Evolutionary conservation across 2,329 filamentous ascomycete genomes (phyloP), one percentile per base, ranked within the genome.

Genomic region (Aspergillus amoenus): DNA sequence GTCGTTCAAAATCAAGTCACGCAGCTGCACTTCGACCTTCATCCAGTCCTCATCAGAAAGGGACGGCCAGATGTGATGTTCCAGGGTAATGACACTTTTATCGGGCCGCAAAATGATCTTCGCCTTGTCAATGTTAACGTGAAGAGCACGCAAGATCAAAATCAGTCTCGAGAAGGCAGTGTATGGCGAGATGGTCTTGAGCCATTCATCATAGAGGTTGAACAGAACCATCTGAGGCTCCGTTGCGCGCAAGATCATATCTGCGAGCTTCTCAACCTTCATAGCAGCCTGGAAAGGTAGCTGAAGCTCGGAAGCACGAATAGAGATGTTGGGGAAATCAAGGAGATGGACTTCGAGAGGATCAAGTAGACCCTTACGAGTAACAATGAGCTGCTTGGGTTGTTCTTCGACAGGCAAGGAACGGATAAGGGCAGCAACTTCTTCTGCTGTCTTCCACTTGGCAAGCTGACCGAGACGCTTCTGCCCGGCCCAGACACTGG

Each of bases 161-260:
- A 99, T 88, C 58, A 99, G 81, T 78, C 94, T 89, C 22, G 94
- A 99, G 79, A 99, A 99, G 5, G 94, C 94, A 6, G 94, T 99
- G 80, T 97, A 99, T 0, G 94, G 97, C 0, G 94, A 97, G 60
- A 99, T 96, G 15, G 89, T 93, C 86, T 97, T 97, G 61, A 97
- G 79, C 94, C 94, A 99, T 75, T 99, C 94, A 68, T 99, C 94
- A 70, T 97, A 99, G 40, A 99, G 81, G 71, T 99, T 99, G 84
- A 97, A 99, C 8, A 99, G 84, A 52, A 99, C 94, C 94, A 99
- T 99, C 78, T 99, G 94, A n/a, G 94, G 94, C 73, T 97, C 94
- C 0, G 94, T 99, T 2, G 94, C 95, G 66, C 93, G 89, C 45
- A 99, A 80, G 68, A 99, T 99, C 93, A 99, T 97, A 78, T 99